Percentiles rank a stretch among this genome's conserved stretches.
These are phyloP conservation scores for Oryza glumipatula DNA, from an alignment of 176 grass and related monocot species.

Conservation along the genomic window DNA sequence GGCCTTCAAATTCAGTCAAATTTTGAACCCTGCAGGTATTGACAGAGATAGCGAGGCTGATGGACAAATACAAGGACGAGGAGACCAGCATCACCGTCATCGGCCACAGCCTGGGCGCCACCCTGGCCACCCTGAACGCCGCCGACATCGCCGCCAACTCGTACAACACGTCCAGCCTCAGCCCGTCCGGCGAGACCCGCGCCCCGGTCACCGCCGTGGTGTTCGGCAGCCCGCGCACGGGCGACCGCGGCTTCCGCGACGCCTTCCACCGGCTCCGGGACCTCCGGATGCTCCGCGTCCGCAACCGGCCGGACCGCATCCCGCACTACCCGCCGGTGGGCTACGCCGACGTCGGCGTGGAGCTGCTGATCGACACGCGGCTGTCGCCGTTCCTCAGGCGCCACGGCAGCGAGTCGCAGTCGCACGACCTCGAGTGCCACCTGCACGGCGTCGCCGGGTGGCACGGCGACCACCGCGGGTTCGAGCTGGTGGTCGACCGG, in stretches of 20 bases:
- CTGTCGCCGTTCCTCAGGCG: slow-evolving; percentile 73
- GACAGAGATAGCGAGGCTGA: slow-evolving; percentile 62
- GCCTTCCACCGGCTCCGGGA: slow-evolving; percentile 51
- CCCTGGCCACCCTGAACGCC: slow-evolving; percentile 78
- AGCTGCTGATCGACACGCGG: slow-evolving; percentile 68
- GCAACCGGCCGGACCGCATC: slow-evolving; percentile 65
- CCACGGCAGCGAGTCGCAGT: slow-evolving; percentile 55
- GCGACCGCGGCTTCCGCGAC: slow-evolving; percentile 62
- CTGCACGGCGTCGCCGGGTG: slow-evolving; percentile 76
- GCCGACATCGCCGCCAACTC: slow-evolving; percentile 64
- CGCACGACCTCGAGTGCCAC: slow-evolving; percentile 88
- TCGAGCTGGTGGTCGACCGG: slow-evolving; percentile 68
- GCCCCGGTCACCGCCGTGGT: slow-evolving; percentile 59
- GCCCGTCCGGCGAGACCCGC: neutral
- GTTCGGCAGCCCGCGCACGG: slow-evolving; percentile 80
- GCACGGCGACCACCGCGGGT: slow-evolving; percentile 42
- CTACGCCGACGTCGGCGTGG: slow-evolving; percentile 75
- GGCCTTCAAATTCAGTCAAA: too few species aligned
- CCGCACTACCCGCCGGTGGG: slow-evolving; percentile 58
- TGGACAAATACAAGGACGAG: slow-evolving; percentile 74
- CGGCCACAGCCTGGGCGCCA: slow-evolving; percentile 87
- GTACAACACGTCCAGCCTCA: slow-evolving; percentile 40
- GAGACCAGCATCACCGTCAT: slow-evolving; percentile 83
- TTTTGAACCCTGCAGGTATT: slow-evolving; percentile 38
- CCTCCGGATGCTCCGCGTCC: slow-evolving; percentile 71